Base-by-base conservation (phyloP, 108 stramenopile species). In the Mediolabrus comicus region DNA sequence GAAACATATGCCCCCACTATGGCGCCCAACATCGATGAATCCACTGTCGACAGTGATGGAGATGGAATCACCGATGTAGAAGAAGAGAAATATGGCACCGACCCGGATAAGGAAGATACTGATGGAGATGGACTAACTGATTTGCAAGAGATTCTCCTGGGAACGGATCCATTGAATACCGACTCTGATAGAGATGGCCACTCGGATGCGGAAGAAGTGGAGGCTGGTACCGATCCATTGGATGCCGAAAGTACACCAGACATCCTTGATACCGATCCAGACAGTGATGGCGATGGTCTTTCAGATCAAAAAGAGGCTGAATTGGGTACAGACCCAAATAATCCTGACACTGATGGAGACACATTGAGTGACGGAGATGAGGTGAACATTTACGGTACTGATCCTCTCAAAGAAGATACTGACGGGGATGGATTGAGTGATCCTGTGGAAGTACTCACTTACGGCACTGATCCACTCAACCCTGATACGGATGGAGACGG, bases 141-240 rank as follows among this genome's bases (percentile, higher is more conserved):
- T 31, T 51, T 30, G 10, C 59, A 69, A 24, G 68, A 69, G 60
- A 17, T 25, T 6, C 11, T 66, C 41, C 1, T 69, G 12, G 71
- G 63, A n/a, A 71, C 71, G 1, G 53, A 64, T 28, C 63, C 63
- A 11, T 22, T 33, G 14, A 26, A 64, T 1, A 2, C 59, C 12
- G 68, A 69, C 31, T 65, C 53, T 17, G 71, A 71, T 65, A 51
- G 63, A 26, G 71, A 71, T 29, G 71, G 62, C 13, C 14, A 36
- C 11, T 17, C 38, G 1, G 71, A 71, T 55, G 62, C 25, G 12
- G 30, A 65, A 53, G 71, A 71, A 53, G 63, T 65, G 33, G 55
- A 12, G 26, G 41, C 31, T 22, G 57, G 55, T 30, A 31, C 46
- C 8, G 57, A 69, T 59, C 68, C 68, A 19, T n/a, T 59, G 36